phyloP scores from a whole-genome alignment of 2,329 filamentous ascomycete genomes.

The Polychaeton citri region DNA sequence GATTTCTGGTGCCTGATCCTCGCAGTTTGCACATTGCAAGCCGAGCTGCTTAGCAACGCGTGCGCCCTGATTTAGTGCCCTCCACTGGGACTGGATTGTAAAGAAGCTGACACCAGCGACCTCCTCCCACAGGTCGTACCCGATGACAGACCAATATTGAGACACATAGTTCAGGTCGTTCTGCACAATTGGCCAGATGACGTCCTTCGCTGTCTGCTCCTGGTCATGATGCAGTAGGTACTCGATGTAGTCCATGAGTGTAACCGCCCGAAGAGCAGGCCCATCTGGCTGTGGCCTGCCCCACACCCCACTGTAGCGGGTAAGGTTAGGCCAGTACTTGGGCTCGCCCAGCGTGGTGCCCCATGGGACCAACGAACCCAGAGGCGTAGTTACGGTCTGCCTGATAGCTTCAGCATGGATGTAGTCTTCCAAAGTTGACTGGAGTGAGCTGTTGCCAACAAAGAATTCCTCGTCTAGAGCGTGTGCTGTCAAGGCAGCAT shows the following conservation, averaged over 20 bases:
- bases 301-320: constrained; percentile 48
- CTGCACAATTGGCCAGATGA: constrained; percentile 59
- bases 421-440: constrained; percentile 52
- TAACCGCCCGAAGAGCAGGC: constrained; percentile 60
- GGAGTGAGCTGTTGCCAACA: constrained; percentile 39
- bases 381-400: constrained; percentile 56
- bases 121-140: constrained; percentile 77
- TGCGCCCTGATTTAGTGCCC: constrained; percentile 50
- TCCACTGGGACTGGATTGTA: constrained; percentile 56
- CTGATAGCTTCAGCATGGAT: constrained; percentile 53
- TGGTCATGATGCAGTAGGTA: constrained; percentile 43
- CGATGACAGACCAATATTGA: constrained; percentile 49
- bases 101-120: constrained; percentile 67
- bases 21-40: constrained; percentile 46
- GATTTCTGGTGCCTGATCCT: constrained; percentile 52
- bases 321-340: constrained; percentile 54
- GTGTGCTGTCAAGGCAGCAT: constrained; percentile 59
- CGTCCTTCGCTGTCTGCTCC: constrained; percentile 33
- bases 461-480: constrained; percentile 53
- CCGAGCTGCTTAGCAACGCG: constrained; percentile 50
- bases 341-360: constrained; percentile 50
- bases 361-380: constrained; percentile 40
- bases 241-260: constrained; percentile 58
- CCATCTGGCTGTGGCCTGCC: constrained; percentile 71
- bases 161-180: constrained; percentile 67